Percentiles rank a stretch among this genome's conserved stretches.
Conservation (phyloP, 108 stramenopile genomes). For the Cyclotella kingstonii region DNA sequence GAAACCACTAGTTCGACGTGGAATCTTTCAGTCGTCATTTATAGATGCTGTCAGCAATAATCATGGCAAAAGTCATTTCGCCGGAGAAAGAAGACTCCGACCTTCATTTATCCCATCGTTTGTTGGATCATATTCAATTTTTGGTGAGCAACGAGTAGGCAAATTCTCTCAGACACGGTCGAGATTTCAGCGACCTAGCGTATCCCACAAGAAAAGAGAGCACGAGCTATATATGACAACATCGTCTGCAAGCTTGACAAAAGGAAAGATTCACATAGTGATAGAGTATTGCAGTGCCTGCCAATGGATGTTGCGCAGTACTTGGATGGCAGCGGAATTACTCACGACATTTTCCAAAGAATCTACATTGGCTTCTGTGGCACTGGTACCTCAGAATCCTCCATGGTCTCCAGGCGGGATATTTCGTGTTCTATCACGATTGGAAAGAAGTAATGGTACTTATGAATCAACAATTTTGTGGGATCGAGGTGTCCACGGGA, state of each 20-base stretch:
- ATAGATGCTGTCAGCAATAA: too few species aligned
- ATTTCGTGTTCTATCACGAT: conserved; percentile 16
- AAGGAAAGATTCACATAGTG: conserved; percentile 21
- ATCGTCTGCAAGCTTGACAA: neutral
- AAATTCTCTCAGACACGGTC: too few species aligned
- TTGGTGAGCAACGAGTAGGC: too few species aligned
- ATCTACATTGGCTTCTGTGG: conserved; percentile 36
- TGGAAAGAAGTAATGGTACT: neutral
- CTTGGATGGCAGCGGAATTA: conserved; percentile 81
- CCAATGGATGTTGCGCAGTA: conserved; percentile 75
- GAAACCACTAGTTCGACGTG: too few species aligned
- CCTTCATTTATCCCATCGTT: too few species aligned
- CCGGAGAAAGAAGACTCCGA: too few species aligned
- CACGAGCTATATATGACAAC: too few species aligned
- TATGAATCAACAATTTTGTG: conserved; percentile 30
- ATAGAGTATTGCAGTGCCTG: conserved; percentile 86
- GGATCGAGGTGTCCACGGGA: conserved; percentile 51
- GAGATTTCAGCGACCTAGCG: too few species aligned
- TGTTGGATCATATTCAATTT: too few species aligned
- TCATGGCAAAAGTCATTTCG: too few species aligned
- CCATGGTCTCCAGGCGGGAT: conserved; percentile 33
- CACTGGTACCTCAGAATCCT: conserved; percentile 50
- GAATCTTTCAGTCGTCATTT: too few species aligned
- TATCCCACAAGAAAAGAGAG: too few species aligned
- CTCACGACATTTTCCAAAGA: conserved; percentile 72